Conservation (phyloP, 192 early-diverging fungal species). For the Coemansia javaensis region DNA sequence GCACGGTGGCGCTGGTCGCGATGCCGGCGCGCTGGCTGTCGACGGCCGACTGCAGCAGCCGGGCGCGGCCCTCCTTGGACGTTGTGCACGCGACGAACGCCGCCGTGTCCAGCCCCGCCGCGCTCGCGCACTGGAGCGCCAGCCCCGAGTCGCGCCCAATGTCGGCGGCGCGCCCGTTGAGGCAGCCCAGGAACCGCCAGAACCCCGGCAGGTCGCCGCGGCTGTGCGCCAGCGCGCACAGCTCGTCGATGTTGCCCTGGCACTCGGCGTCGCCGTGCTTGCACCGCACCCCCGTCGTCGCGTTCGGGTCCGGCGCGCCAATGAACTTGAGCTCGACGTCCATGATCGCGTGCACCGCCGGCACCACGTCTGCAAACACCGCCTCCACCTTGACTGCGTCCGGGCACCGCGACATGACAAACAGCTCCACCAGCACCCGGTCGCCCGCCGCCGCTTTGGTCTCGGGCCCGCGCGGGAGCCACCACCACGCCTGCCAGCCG, state of each 20-base stretch:
- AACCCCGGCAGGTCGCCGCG: constrained; percentile 23
- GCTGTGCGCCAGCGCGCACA: constrained; percentile 36
- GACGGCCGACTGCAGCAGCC: constrained; percentile 51
- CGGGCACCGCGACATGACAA: constrained; percentile 73
- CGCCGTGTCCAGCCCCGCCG: constrained; percentile 39
- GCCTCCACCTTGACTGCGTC: constrained; percentile 57
- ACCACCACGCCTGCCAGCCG: neutral
- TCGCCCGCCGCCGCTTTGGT: constrained; percentile 11
- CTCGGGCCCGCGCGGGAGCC: neutral
- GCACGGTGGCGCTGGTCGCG: constrained; percentile 57
- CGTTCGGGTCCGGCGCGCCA: constrained; percentile 30
- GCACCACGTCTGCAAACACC: constrained; percentile 24
- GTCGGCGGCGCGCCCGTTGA: constrained; percentile 15
- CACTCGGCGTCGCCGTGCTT: constrained; percentile 55
- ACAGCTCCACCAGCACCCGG: constrained; percentile 56
- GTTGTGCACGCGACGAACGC: constrained; percentile 41
- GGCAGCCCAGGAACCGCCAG: constrained; percentile 39
- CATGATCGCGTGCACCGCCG: constrained; percentile 44
- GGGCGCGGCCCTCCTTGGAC: constrained; percentile 31
- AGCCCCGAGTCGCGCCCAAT: constrained; percentile 27
- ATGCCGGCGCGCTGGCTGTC: constrained; percentile 50
- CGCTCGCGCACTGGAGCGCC: constrained; percentile 31
- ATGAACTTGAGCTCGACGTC: constrained; percentile 50
- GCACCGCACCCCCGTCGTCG: constrained; percentile 36
- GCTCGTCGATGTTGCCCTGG: constrained; percentile 46